Conservation (phyloP, 257 asterid species). For the Lycium barbarum region DNA sequence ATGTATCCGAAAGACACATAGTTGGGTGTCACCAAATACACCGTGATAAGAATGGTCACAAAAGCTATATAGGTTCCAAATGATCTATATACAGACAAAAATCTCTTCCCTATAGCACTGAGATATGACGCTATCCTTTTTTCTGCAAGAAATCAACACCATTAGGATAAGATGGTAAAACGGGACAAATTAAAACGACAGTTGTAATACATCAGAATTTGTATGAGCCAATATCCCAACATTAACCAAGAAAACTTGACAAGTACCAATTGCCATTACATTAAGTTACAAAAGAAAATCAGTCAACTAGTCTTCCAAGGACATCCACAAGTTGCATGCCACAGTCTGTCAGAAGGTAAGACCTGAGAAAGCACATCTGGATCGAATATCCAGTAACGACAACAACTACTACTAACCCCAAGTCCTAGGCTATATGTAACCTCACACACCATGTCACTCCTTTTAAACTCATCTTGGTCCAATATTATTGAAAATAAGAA, state of each 20-base stretch:
- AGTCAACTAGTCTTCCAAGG: background rate
- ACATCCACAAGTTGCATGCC: background rate
- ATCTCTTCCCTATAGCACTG: constrained; percentile 83
- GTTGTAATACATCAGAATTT: background rate
- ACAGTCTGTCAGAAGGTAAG: background rate
- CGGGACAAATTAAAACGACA: background rate
- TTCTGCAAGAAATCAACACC: constrained; percentile 61
- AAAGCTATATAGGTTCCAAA: constrained; percentile 93
- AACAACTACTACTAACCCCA: background rate
- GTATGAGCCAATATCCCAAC: constrained; percentile 12
- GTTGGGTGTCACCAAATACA: constrained; percentile 87
- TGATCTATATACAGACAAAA: constrained; percentile 85
- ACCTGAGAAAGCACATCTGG: constrained; percentile 16
- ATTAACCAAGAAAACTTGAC: background rate
- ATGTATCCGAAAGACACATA: constrained; percentile 87
- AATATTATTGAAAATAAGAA: constrained; percentile 6
- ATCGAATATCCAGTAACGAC: background rate
- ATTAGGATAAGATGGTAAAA: background rate
- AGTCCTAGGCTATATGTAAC: background rate
- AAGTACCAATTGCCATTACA: background rate
- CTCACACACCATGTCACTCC: constrained; percentile 12
- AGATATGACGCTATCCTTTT: constrained; percentile 90
- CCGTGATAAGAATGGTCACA: constrained; percentile 86
- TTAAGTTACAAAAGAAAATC: background rate
- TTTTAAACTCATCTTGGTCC: background rate